Evolutionary conservation across 2,329 filamentous ascomycete genomes (phyloP).

Genomic region (Ophiostoma sp.): DNA sequence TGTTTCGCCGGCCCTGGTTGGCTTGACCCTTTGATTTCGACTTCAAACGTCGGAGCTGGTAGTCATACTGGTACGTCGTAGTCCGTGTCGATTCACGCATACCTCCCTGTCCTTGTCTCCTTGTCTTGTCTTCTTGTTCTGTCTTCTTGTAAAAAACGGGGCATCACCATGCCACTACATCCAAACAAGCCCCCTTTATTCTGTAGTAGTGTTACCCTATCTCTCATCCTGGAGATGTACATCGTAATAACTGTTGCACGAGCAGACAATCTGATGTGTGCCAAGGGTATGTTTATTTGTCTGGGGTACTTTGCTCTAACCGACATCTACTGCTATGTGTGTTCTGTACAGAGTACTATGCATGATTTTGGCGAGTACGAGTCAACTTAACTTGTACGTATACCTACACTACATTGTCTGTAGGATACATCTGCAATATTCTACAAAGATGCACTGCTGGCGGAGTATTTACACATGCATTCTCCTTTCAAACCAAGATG

Average conservation of each 20-base stretch:
- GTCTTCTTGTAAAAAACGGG: background rate
- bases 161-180: background rate
- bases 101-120: background rate
- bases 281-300: background rate
- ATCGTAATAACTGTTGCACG: background rate
- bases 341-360: too few relatives aligned
- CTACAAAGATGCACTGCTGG: background rate
- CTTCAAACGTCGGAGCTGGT: background rate
- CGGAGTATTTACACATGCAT: slow-evolving; percentile 11
- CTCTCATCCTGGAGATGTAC: background rate
- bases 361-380: too few relatives aligned
- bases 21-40: slow-evolving; percentile 6
- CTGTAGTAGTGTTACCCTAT: background rate
- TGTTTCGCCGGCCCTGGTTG: background rate
- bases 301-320: background rate
- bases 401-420: too few relatives aligned
- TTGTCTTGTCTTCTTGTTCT: too few relatives aligned
- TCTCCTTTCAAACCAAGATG: background rate
- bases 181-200: background rate
- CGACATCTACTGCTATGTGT: too few relatives aligned
- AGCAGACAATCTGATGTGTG: background rate
- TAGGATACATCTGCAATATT: background rate
- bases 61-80: background rate
- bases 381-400: too few relatives aligned
- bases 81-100: background rate